Evolutionary conservation across 495 filamentous ascomycete species (phyloP), one percentile per base, ranked within the genome.

Genomic region (Achaetomiella virescens): DNA sequence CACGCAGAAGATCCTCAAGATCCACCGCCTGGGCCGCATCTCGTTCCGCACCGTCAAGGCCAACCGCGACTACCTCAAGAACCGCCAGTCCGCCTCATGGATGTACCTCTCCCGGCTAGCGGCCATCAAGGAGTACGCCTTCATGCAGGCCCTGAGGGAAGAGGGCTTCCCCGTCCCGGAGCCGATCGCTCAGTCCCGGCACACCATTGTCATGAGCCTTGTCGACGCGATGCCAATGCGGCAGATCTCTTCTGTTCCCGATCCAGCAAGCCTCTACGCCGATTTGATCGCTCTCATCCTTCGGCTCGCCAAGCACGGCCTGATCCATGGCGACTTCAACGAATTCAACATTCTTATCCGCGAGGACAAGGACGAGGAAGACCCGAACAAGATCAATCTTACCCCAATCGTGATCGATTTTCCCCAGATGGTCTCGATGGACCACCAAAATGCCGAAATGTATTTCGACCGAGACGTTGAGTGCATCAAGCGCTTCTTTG

Each of bases 251-350:
- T 78, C 75, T 36, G 84, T 97, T 6, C 82, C 89, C 12, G 80
- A 95, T 48, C 89, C 90, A 0, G 88, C 89, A 9, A 67, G 64
- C 25, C 77, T 99, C 18, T 97, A 97, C 73, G 85, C 86, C 35
- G 87, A 96, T 49, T 75, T 99, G 50, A 95, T 99, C 69, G 80
- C 84, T 50, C 82, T 96, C 57, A 89, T 97, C 56, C 67, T 99
- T 41, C 77, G 82, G 47, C 79, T 99, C 22, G 93, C 93, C n/a
- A 78, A 80, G 27, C 84, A 87, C 62, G 95, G 93, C 8, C 73
- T 99, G 53, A 97, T 99, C 51, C 93, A 99, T 69, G 95, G 93
- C 60, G 93, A 99, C 68, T 97, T 96, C 75, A 99, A 99, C 74
- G 95, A 97, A 73, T 99, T 99, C 77, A 99, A 99, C 66, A 89